Conservation (phyloP, 768 basidiomycete genomes). For the Porphyrellus cyaneotinctus region DNA sequence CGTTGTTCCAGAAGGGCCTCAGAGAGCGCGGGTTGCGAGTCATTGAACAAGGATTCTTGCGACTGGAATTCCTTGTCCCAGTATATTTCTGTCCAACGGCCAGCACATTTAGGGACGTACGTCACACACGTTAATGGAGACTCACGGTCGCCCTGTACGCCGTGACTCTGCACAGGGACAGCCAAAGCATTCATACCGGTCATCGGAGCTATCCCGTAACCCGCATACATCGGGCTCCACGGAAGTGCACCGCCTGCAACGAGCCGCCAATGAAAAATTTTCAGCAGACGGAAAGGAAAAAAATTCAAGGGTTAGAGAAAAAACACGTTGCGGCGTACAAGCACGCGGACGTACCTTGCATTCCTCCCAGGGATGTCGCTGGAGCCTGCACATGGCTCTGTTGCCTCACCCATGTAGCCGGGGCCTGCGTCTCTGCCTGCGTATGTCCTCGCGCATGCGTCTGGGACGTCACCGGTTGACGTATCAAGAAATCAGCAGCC, state of each 20-base stretch:
- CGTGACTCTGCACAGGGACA: slow-evolving; percentile 20
- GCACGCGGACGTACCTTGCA: slow-evolving; percentile 16
- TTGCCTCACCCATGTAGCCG: slow-evolving; percentile 11
- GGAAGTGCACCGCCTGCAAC: slow-evolving; percentile 34
- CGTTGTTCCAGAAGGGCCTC: slow-evolving; percentile 9
- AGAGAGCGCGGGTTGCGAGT: slow-evolving; percentile 9
- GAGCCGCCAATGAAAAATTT: neutral
- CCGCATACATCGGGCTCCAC: slow-evolving; percentile 38
- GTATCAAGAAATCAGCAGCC: slow-evolving; percentile 57
- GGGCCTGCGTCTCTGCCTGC: slow-evolving; percentile 1
- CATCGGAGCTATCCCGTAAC: slow-evolving; percentile 40
- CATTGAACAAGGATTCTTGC: slow-evolving; percentile 43
- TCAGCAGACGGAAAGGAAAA: neutral
- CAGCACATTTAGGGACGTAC: neutral
- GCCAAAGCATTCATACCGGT: slow-evolving; percentile 24
- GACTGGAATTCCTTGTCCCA: slow-evolving; percentile 69
- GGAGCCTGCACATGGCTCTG: slow-evolving; percentile 9
- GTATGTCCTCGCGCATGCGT: slow-evolving; percentile 9
- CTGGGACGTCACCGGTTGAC: slow-evolving; percentile 22
- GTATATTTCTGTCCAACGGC: slow-evolving; percentile 16
- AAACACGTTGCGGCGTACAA: neutral
- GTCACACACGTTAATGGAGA: slow-evolving; percentile 3
- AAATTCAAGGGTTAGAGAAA: slow-evolving; percentile 1
- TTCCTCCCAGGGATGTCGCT: slow-evolving; percentile 1
- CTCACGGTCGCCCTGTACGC: slow-evolving; percentile 43